These are phyloP conservation scores for Nemania sp. DNA, from an alignment of 2,329 filamentous ascomycete genomes.

Conservation along the genomic window DNA sequence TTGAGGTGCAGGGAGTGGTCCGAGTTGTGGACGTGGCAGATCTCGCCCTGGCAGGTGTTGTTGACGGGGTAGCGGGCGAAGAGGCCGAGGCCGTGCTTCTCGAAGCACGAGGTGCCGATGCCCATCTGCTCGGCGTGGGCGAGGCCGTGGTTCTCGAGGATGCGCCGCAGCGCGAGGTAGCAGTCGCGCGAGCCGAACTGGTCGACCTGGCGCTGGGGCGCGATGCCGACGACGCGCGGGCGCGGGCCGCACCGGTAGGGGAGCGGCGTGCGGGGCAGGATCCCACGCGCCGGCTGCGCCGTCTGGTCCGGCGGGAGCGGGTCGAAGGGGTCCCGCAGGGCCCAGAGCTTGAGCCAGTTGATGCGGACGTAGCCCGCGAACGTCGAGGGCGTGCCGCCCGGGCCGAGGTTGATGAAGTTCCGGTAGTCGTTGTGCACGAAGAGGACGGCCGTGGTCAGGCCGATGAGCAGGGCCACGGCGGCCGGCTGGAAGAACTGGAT, in stretches of 20 bases:
- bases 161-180: slow-evolving; percentile 58
- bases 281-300: slow-evolving; percentile 59
- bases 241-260: slow-evolving; percentile 66
- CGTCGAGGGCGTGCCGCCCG: slow-evolving; percentile 78
- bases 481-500: slow-evolving; percentile 56
- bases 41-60: slow-evolving; percentile 76
- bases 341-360: slow-evolving; percentile 72
- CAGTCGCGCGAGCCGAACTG: slow-evolving; percentile 62
- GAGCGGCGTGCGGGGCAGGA: slow-evolving; percentile 58
- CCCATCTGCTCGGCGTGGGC: slow-evolving; percentile 54
- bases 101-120: slow-evolving; percentile 74
- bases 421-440: slow-evolving; percentile 72
- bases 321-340: slow-evolving; percentile 70
- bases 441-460: slow-evolving; percentile 53
- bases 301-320: slow-evolving; percentile 58
- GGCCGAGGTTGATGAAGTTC: slow-evolving; percentile 76
- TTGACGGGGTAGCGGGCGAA: slow-evolving; percentile 70
- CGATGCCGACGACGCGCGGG: slow-evolving; percentile 74
- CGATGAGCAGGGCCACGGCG: slow-evolving; percentile 55
- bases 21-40: slow-evolving; percentile 77
- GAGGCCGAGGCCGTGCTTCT: slow-evolving; percentile 79
- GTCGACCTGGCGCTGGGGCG: slow-evolving; percentile 78
- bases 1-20: slow-evolving; percentile 81
- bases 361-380: slow-evolving; percentile 74
- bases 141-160: slow-evolving; percentile 56